Base-by-base conservation (phyloP, 2,329 filamentous ascomycete species). In the Aspergillus ochraceoroseus region DNA sequence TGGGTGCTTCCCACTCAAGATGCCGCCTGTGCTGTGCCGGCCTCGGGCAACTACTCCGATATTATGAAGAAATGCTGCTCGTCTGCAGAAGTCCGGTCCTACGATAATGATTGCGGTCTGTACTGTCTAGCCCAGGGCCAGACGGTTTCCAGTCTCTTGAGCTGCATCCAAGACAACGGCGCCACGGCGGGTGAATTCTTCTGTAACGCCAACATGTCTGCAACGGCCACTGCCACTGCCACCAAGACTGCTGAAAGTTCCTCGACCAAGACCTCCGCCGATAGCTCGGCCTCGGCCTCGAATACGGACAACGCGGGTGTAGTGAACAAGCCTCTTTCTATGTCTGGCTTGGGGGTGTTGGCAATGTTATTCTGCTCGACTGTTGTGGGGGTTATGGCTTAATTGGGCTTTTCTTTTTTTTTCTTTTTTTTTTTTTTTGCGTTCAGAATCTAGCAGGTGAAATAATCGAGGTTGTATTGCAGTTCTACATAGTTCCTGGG, bases 71-170 rank as follows among this genome's bases (percentile, higher is more conserved):
- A 57, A 14, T 76, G 73, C 67, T 76, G 73, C 53, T 59, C 63
- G 7, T 48, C 61, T 7, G 68, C 71, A 37, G 55, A 65, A 14
- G 62, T 74, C 18, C 56, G 68, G 33, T 58, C 59, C 48, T 75
- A 74, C 66, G 61, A 69, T 52, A 51, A 67, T 54, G 58, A 65
- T 52, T 76, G 73, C 61, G 70, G 68, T 11, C 51, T 74, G 44
- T 76, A 75, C 70, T 76, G 73, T 51, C 66, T 70, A 11, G 70
- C 67, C 0, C 54, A 60, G 27, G 66, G 53, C 29, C 68, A 72
- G 47, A 57, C 49, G 14, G 53, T 70, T 35, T 40, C 47, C 7
- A 51, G 61, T 3, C 52, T 72, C 22, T 53, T 54, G 3, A 20
- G 53, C 3, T 76, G 73, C 48, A 55, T 75, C 9, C 59, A 49